Evolutionary conservation across 768 basidiomycete species (phyloP).

Genomic region (Trametopsis cervina): DNA sequence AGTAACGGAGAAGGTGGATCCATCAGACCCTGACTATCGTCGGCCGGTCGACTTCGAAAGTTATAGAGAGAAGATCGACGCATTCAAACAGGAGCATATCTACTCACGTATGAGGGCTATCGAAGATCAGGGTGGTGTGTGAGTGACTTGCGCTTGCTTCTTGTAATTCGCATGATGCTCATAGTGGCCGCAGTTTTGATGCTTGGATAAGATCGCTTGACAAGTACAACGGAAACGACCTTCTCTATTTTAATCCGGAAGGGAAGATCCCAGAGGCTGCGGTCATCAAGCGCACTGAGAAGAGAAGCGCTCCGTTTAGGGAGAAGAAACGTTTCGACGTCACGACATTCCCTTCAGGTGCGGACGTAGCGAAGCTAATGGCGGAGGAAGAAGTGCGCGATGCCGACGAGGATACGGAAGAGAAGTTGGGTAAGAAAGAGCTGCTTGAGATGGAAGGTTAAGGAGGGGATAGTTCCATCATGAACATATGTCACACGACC

Average conservation of each 20-base stretch:
- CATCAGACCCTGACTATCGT: constrained; percentile 55
- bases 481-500: too few species aligned
- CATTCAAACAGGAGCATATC: constrained; percentile 81
- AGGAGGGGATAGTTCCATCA: not conserved
- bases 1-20: constrained; percentile 40
- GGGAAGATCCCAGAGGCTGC: constrained; percentile 71
- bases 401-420: constrained; percentile 37
- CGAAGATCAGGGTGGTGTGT: constrained; percentile 76
- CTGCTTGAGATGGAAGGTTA: constrained; percentile 40
- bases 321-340: constrained; percentile 65
- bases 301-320: constrained; percentile 53
- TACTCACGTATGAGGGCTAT: constrained; percentile 82
- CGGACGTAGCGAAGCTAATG: constrained; percentile 21
- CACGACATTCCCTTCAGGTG: constrained; percentile 31
- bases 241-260: constrained; percentile 69
- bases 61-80: constrained; percentile 60
- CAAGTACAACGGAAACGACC: constrained; percentile 66
- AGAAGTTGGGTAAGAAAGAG: constrained; percentile 28
- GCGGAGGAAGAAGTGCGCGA: constrained; percentile 39
- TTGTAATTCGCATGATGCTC: too few species aligned
- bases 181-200: constrained; percentile 63
- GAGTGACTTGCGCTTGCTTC: too few species aligned
- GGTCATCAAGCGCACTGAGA: constrained; percentile 54
- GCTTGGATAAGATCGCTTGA: constrained; percentile 79
- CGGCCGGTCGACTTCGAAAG: constrained; percentile 66